Evolutionary conservation across 2,329 filamentous ascomycete genomes (phyloP), one percentile per base, ranked within the genome.

Genomic region (Arthrobotrys sphaeroides): DNA sequence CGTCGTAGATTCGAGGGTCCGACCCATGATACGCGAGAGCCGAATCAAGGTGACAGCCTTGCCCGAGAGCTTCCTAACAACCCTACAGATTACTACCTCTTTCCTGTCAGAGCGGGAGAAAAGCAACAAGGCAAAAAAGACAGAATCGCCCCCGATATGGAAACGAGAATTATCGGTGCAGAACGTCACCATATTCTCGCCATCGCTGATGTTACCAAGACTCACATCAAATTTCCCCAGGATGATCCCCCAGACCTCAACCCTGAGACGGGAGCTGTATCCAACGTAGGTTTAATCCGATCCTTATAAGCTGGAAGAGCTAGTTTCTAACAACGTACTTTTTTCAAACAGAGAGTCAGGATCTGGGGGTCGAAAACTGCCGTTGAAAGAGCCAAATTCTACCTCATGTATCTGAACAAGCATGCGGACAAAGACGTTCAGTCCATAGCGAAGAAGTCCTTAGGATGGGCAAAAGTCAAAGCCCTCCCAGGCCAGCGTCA

Each of bases 301-400:
- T 9, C n/a, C 13, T 9, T 20, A n/a, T 45, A 3, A 18, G 12
- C 3, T 22, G 2, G 3, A 2, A 13, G 31, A 33, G 5, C 10
- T 1, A 31, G 13, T 16, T 10, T 49, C 20, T 68, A 51, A 59
- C 20, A 22, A 13, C 36, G 2, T 33, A n/a, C 12, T 64, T n/a
- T 7, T 20, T 31, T 33, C 13, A 12, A 51, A 64, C 45, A 79
- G 78, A 55, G 66, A 45, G 66, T 80, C 1, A 43, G 57, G 13
- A 79, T 80, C 51, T 80, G 79, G 78, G 79, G 79, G 6, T 72
- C 62, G 22, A 57, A 61, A 16, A 47, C 75, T 18, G 73, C 77
- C 10, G 73, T 80, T n/a, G 68, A 67, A 10, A 61, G 49, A 10
- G 79, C 79, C 1, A 79, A 77, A 42, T 60, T 61, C 2, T 78